These are phyloP conservation scores for Cladosporium sp. DNA, from an alignment of 2,329 filamentous ascomycete species.

Conservation along the genomic window DNA sequence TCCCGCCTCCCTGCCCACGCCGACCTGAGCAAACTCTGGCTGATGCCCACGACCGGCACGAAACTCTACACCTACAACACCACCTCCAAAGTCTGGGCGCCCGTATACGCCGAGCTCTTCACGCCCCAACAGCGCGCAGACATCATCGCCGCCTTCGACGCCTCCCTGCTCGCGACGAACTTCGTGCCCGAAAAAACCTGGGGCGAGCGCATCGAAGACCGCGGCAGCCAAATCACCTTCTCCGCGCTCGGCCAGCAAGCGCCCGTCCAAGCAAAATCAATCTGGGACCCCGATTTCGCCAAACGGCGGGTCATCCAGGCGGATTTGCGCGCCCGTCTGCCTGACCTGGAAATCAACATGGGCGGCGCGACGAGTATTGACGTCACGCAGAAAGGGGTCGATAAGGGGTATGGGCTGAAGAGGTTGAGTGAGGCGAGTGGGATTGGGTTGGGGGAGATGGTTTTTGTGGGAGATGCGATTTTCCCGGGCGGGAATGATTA, in stretches of 20 bases:
- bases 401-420: constrained; percentile 34
- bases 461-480: constrained; percentile 42
- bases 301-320: constrained; percentile 39
- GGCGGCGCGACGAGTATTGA: constrained; percentile 40
- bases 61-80: constrained; percentile 36
- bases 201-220: constrained; percentile 40
- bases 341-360: constrained; percentile 39
- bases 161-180: constrained; percentile 33
- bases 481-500: constrained; percentile 40
- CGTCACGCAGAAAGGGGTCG: constrained; percentile 36
- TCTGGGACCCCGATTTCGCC: constrained; percentile 39
- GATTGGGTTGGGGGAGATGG: constrained; percentile 35
- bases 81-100: constrained; percentile 26
- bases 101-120: constrained; percentile 39
- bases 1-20: constrained; percentile 34
- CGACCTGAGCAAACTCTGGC: constrained; percentile 36
- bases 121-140: constrained; percentile 24
- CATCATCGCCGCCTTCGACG: constrained; percentile 28
- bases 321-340: constrained; percentile 34
- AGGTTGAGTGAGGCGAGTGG: constrained; percentile 27
- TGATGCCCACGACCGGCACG: constrained; percentile 41
- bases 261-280: constrained; percentile 34
- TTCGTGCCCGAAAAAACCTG: constrained; percentile 37
- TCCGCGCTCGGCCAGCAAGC: constrained; percentile 40
- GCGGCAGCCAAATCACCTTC: constrained; percentile 41